Evolutionary conservation across 73 alveolate genomes (phyloP), one percentile per base, ranked within the genome.

Genomic region (Effrenium voratum): DNA sequence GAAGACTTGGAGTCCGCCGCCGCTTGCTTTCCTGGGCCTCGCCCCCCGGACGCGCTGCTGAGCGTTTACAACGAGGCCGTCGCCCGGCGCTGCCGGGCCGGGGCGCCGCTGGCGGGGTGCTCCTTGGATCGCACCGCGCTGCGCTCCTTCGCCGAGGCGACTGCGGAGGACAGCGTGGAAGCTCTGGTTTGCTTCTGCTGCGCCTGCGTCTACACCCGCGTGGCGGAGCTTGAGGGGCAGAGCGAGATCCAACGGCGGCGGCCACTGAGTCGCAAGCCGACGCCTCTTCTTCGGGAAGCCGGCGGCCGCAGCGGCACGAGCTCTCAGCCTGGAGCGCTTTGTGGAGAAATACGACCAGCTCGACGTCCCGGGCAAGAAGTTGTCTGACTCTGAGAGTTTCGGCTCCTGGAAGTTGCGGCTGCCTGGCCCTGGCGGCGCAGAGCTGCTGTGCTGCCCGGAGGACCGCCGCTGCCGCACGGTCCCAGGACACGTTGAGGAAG

Each of bases 151-250:
- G 32, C 46, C 52, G 30, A 6, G 40, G 85, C 85, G 32, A 73
- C 85, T 16, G 5, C 85, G 5, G 52, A 40, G n/a, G 85, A 73
- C 50, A 36, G 50, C 46, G 50, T 36, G 36, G 85, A 73, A 28
- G 46, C 85, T 30, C 85, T 73, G 52, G 49, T 73, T 13, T 73
- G 85, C 52, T 73, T 73, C 83, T 32, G 52, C 83, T 72, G 83
- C 83, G 83, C 83, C 83, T 72, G 83, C 83, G 34, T 72, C 83
- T 50, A 73, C 85, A 73, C 85, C 85, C 85, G 85, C 47, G 50
- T 73, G 36, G 77, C 77, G 72, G 34, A 57, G 72, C 32, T 26
- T 15, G 52, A 13, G 34, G 38, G 40, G 40, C 13, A 30, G 10
- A 50, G 57, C 84, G 46, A 40, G 46, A 70, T n/a, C n/a, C 44